Base-by-base conservation (phyloP, 345 rosid genomes). In the Acer yangbiense region DNA sequence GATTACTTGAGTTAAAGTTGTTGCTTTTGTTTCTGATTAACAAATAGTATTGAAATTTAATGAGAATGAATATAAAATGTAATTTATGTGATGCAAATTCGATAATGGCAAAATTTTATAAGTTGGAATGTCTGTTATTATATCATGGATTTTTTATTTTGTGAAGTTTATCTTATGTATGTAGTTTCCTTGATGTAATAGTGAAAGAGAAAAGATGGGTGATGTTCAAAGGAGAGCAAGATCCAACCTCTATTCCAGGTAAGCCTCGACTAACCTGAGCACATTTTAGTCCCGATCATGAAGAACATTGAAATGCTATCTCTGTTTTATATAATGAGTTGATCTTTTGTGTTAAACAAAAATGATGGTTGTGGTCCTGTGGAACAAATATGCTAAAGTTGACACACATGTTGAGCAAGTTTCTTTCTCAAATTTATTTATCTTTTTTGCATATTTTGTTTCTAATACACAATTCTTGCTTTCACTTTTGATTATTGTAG, bases 201-300 rank as follows among this genome's bases (percentile, higher is more conserved):
- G 99, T 86, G 84, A 96, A 94, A 88, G 99, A 92, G 93, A 96
- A 92, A 86, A 89, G 97, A 89, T 96, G 97, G 95, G 97, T 94
- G 52, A 60, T 73, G 62, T 94, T 96, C 84, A 92, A 89, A 85
- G 87, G 92, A 66, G 98, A 96, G 81, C 82, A 87, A 71, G 98
- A 96, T 74, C 99, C 99, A 75, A 94, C 97, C 52, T 86, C 91
- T 14, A 29, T 96, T 71, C 97, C 98, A 25, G 98, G 98, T 96
- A 81, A 71, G 83, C 73, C 41, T 60, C 23, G 55, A 25, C 46
- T 71, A 2, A 12, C 21, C 10, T 17, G 25, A 18, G 46, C 5
- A 9, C 11, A 1, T 29, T 52, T 27, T 2, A 6, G 61, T 35
- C 50, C 18, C 18, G 52, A 18, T 20, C 7, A 18, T n/a, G 65